phyloP scores from a whole-genome alignment of 805 yeast genomes.

The Myxozyma nipponensis region DNA sequence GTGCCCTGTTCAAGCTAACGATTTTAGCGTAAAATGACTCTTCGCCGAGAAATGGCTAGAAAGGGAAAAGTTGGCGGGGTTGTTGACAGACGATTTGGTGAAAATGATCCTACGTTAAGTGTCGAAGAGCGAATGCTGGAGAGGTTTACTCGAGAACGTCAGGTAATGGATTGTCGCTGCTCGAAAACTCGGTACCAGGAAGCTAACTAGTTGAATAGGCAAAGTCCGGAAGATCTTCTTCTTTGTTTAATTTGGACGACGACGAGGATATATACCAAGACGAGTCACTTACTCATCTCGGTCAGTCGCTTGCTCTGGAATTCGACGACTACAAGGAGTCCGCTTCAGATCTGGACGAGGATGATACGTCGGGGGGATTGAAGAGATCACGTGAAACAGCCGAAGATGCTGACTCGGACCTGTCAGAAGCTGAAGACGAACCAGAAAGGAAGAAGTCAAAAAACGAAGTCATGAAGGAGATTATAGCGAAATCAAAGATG shows the following conservation, averaged over 20 bases:
- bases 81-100: slow-evolving; percentile 84
- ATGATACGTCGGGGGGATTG: slow-evolving; percentile 33
- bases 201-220: background rate
- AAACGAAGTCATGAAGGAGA: slow-evolving; percentile 45
- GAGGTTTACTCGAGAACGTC: slow-evolving; percentile 87
- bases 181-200: background rate
- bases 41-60: slow-evolving; percentile 57
- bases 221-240: slow-evolving; percentile 35
- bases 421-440: slow-evolving; percentile 40
- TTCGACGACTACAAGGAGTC: slow-evolving; percentile 45
- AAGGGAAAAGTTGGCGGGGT: slow-evolving; percentile 76
- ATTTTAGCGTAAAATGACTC: slow-evolving; percentile 40
- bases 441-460: slow-evolving; percentile 38
- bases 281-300: slow-evolving; percentile 68
- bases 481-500: slow-evolving; percentile 43
- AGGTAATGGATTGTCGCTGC: slow-evolving; percentile 42
- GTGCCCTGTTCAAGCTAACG: background rate
- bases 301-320: slow-evolving; percentile 59
- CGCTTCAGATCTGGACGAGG: slow-evolving; percentile 38
- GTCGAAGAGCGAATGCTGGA: slow-evolving; percentile 93
- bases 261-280: slow-evolving; percentile 50
- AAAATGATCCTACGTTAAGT: slow-evolving; percentile 62
- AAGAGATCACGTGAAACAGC: slow-evolving; percentile 1
- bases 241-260: slow-evolving; percentile 72
- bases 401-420: slow-evolving; percentile 28